phyloP scores from a whole-genome alignment of 2,329 filamentous ascomycete species.

The Emericellopsis cladophorae region DNA sequence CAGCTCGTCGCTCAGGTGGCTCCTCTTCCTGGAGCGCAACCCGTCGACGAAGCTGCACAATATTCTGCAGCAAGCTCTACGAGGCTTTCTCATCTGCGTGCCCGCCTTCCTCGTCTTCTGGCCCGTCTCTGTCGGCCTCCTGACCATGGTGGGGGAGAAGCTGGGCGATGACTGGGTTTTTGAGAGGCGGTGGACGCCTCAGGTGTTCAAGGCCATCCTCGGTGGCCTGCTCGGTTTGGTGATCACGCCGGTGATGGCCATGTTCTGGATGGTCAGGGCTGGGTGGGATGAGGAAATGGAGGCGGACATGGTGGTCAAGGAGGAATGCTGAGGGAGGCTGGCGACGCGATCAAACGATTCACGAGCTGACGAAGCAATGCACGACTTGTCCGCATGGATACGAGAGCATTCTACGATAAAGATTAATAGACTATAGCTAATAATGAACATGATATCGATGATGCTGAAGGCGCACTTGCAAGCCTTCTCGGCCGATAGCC shows the following conservation, averaged over 20 bases:
- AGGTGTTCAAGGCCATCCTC: constrained; percentile 35
- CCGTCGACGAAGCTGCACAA: neutral
- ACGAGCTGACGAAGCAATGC: no score
- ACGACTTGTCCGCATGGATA: no score
- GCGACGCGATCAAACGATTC: no score
- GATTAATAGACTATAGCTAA: no score
- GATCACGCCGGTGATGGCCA: constrained; percentile 32
- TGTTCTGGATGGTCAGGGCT: constrained; percentile 36
- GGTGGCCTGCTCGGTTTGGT: constrained; percentile 31
- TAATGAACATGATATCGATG: no score
- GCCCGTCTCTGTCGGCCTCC: constrained; percentile 26
- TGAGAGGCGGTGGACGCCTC: constrained; percentile 27
- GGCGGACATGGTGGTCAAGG: neutral
- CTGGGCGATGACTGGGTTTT: constrained; percentile 30
- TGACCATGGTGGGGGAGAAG: constrained; percentile 23
- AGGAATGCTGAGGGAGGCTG: no score
- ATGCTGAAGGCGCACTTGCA: no score
- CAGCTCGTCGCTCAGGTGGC: constrained; percentile 23
- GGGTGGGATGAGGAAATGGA: constrained; percentile 24
- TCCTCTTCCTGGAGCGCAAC: constrained; percentile 25
- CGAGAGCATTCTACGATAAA: no score
- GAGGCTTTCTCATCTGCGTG: constrained; percentile 16
- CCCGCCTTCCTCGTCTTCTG: constrained; percentile 29
- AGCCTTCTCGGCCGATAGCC: no score
- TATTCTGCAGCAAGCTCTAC: constrained; percentile 6